These are phyloP conservation scores for Verticillium klebahnii DNA, from an alignment of 2,329 filamentous ascomycete genomes.

Conservation along the genomic window DNA sequence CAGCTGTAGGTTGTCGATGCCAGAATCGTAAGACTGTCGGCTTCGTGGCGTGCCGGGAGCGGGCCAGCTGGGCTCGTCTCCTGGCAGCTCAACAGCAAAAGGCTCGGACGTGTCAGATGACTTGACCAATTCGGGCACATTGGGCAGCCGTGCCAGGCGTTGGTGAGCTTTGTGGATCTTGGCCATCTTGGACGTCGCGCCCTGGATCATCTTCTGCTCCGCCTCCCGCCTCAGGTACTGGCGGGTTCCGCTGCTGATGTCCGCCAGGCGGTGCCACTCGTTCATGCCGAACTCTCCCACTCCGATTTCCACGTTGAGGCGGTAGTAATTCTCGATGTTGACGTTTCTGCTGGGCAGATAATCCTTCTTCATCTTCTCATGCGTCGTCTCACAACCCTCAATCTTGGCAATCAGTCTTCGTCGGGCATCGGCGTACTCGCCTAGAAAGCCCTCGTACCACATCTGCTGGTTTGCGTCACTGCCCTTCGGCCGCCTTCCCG, in stretches of 20 bases:
- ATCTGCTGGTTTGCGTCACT: conserved; percentile 67
- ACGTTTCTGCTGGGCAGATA: conserved; percentile 74
- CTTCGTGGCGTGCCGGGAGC: conserved; percentile 31
- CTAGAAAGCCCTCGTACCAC: conserved; percentile 93
- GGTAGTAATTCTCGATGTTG: conserved; percentile 86
- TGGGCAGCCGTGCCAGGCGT: conserved; percentile 51
- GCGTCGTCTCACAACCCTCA: conserved; percentile 88
- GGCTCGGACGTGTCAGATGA: conserved; percentile 37
- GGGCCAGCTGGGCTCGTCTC: conserved; percentile 42
- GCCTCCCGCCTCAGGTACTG: conserved; percentile 71
- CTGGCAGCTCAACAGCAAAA: conserved; percentile 54
- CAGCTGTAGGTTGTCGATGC: conserved; percentile 43
- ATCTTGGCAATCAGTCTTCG: conserved; percentile 84
- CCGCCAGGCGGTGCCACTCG: conserved; percentile 89
- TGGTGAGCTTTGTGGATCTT: conserved; percentile 75
- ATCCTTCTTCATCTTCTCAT: conserved; percentile 79
- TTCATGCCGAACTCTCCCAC: conserved; percentile 99
- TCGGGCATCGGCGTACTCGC: conserved; percentile 87
- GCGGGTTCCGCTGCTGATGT: conserved; percentile 89
- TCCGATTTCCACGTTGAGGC: conserved; percentile 93
- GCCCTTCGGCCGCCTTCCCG: conserved; percentile 69
- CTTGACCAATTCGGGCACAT: conserved; percentile 39
- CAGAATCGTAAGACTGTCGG: conserved; percentile 54
- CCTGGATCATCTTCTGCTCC: conserved; percentile 72
- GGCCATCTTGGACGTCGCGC: conserved; percentile 74